Percentiles rank a stretch among this genome's conserved stretches.
These are phyloP conservation scores for Cytospora mali DNA, from an alignment of 2,329 filamentous ascomycete genomes.

Conservation along the genomic window DNA sequence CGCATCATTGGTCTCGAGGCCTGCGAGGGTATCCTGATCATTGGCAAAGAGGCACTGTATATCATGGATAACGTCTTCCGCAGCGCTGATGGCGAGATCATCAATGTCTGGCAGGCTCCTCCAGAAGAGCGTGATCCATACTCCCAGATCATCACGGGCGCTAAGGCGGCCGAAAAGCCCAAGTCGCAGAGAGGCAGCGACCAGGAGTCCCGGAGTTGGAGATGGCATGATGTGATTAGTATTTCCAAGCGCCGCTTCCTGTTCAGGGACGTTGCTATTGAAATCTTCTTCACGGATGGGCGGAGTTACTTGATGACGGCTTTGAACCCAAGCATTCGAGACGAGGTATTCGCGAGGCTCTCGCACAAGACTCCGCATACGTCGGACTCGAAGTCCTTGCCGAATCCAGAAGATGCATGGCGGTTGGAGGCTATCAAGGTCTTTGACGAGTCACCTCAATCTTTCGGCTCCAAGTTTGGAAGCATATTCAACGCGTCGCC, in stretches of 20 bases:
- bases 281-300: conserved; percentile 96
- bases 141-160: conserved; percentile 86
- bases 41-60: conserved; percentile 90
- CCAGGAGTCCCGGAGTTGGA: conserved; percentile 87
- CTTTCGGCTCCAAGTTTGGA: conserved; percentile 84
- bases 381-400: conserved; percentile 66
- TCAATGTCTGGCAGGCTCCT: conserved; percentile 93
- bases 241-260: conserved; percentile 94
- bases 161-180: conserved; percentile 59
- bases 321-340: conserved; percentile 70
- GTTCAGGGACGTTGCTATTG: conserved; percentile 94
- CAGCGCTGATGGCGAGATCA: conserved; percentile 90
- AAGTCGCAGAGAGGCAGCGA: conserved; percentile 59
- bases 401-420: conserved; percentile 87
- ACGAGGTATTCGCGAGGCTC: conserved; percentile 80
- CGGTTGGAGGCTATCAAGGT: conserved; percentile 81
- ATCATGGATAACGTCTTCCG: conserved; percentile 98
- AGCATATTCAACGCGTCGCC: conserved; percentile 86
- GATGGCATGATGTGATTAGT: conserved; percentile 91
- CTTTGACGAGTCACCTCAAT: conserved; percentile 60
- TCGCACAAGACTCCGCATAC: conserved; percentile 80
- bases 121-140: conserved; percentile 92
- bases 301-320: conserved; percentile 92
- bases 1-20: conserved; percentile 92
- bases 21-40: conserved; percentile 87